phyloP scores from a whole-genome alignment of 2,329 filamentous ascomycete genomes.

The Pseudogymnoascus destructans region DNA sequence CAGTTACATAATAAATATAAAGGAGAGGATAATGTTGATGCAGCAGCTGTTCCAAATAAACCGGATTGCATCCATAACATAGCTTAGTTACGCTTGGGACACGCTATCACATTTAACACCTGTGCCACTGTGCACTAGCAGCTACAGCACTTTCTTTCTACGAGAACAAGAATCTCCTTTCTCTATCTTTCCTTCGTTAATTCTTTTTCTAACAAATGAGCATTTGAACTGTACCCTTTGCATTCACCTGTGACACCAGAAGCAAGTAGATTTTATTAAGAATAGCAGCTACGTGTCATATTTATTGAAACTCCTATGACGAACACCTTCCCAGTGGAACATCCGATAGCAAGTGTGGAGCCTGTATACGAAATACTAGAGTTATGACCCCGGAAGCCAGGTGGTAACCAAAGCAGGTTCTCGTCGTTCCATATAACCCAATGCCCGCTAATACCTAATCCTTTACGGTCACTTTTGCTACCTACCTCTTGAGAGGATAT shows the following conservation, averaged over 20 bases:
- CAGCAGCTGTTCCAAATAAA: background rate
- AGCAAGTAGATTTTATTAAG: background rate
- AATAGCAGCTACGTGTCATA: background rate
- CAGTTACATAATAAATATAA: background rate
- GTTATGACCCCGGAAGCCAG: constrained; percentile 12
- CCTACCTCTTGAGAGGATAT: constrained; percentile 13
- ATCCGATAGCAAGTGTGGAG: constrained; percentile 8
- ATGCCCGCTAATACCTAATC: constrained; percentile 12
- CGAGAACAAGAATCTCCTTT: background rate
- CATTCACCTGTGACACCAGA: too few relatives aligned
- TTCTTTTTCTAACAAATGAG: too few relatives aligned
- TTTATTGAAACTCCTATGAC: background rate
- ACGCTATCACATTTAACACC: background rate
- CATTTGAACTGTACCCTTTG: too few relatives aligned
- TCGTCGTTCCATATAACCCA: constrained; percentile 13
- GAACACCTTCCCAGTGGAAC: background rate
- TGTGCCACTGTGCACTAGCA: background rate
- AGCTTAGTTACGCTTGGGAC: background rate
- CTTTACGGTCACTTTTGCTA: constrained; percentile 12
- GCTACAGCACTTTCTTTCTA: background rate
- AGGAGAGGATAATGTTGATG: background rate
- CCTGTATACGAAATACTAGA: constrained; percentile 13
- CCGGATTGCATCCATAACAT: background rate
- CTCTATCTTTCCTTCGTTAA: too few relatives aligned
- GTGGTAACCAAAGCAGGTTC: constrained; percentile 17